Conservation (phyloP, 179 eudicot species). For the Drosera spatulata region DNA sequence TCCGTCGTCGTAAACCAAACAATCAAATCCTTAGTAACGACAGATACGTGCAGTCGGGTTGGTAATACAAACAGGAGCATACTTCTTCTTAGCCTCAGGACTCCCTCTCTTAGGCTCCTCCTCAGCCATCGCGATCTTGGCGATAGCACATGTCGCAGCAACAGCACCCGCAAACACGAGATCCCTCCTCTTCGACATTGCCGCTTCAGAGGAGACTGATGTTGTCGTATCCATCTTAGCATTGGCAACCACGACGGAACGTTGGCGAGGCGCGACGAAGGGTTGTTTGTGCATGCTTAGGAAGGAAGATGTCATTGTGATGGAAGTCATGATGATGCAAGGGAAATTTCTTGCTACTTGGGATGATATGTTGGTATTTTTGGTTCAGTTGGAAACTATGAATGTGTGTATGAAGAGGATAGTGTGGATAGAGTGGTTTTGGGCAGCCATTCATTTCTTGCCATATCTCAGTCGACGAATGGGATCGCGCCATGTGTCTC, state of each 20-base stretch:
- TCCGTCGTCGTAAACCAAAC: too few species aligned
- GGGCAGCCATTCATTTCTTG: too few species aligned
- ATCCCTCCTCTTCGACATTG: conserved; percentile 44
- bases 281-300: conserved; percentile 17
- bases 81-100: conserved; percentile 74
- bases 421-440: too few species aligned
- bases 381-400: too few species aligned
- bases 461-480: too few species aligned
- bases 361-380: too few species aligned
- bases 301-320: conserved; percentile 50
- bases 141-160: conserved; percentile 29
- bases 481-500: too few species aligned
- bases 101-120: conserved; percentile 56
- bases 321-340: conserved; percentile 41
- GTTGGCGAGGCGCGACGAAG: conserved; percentile 17
- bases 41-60: conserved; percentile 71
- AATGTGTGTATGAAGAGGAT: too few species aligned
- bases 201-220: conserved; percentile 6
- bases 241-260: conserved; percentile 29
- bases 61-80: conserved; percentile 50
- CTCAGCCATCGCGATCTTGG: conserved; percentile 46
- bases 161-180: conserved; percentile 54
- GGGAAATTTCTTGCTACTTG: too few species aligned
- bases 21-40: conserved; percentile 24
- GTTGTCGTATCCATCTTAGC: conserved; percentile 24